Conservation (phyloP, 2,329 filamentous ascomycete genomes). For the Paramyrothecium roridum region DNA sequence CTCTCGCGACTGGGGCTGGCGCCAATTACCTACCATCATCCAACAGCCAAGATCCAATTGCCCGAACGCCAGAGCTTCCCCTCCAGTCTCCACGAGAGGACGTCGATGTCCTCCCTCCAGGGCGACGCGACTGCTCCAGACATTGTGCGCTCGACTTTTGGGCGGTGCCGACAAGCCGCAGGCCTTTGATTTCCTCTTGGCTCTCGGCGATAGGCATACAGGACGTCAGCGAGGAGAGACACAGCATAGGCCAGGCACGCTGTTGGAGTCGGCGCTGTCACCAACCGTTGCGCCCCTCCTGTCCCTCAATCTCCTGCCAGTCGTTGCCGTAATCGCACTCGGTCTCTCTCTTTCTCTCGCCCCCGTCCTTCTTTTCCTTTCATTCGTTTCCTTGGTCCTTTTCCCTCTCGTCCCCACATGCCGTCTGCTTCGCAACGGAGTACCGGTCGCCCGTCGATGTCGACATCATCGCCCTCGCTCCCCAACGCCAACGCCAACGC, state of each 20-base stretch:
- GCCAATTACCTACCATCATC: not conserved
- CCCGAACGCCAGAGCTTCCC: not conserved
- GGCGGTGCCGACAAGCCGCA: not conserved
- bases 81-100: not conserved
- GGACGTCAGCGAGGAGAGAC: no score
- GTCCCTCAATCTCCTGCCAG: not conserved
- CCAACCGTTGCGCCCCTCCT: not conserved
- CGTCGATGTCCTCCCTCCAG: not conserved
- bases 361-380: not conserved
- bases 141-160: not conserved
- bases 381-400: constrained; percentile 6
- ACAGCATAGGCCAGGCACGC: no score
- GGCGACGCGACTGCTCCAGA: not conserved
- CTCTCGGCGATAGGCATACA: no score
- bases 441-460: constrained; percentile 12
- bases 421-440: constrained; percentile 13
- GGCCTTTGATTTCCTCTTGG: not conserved
- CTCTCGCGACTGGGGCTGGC: not conserved
- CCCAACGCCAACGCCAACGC: no score
- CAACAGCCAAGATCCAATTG: not conserved
- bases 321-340: not conserved
- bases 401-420: constrained; percentile 11
- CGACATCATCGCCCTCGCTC: constrained; percentile 11
- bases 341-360: not conserved
- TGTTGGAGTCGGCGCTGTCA: not conserved